Evolutionary conservation across 1,284 basidiomycete species (phyloP).

Genomic region (Ustilago sp.): DNA sequence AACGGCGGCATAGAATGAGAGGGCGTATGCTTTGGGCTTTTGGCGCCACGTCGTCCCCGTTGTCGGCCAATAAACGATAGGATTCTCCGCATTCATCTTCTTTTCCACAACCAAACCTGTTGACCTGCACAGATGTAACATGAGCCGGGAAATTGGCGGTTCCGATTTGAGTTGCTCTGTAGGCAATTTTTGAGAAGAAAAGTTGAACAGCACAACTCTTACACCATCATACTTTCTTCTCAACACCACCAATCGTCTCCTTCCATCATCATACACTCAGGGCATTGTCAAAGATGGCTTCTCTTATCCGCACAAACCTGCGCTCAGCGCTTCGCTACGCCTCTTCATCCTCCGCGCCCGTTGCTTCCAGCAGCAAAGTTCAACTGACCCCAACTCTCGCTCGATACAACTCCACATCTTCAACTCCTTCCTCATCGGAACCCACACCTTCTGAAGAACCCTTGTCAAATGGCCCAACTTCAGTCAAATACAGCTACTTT

Average conservation of each 20-base stretch:
- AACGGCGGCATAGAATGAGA: not conserved
- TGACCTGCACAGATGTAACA: slow-evolving; percentile 1
- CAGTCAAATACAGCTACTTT: slow-evolving; percentile 54
- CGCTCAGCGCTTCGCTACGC: slow-evolving; percentile 15
- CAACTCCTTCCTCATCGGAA: slow-evolving; percentile 1
- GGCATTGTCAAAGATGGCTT: slow-evolving; percentile 16
- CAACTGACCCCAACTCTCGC: not conserved
- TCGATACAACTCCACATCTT: slow-evolving; percentile 23
- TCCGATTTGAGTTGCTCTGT: slow-evolving; percentile 5
- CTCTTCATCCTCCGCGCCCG: slow-evolving; percentile 3
- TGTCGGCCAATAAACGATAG: slow-evolving; percentile 13
- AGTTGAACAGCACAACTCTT: not conserved
- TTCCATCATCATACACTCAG: not conserved
- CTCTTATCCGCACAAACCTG: slow-evolving; percentile 17
- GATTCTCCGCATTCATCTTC: slow-evolving; percentile 22
- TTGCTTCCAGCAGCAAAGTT: slow-evolving; percentile 33
- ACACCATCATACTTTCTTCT: not conserved
- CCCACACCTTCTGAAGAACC: not conserved
- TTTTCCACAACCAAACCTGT: not conserved
- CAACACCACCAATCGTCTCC: not conserved
- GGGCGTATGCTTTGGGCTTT: not conserved
- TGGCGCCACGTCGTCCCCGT: slow-evolving; percentile 4
- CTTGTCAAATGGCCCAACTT: slow-evolving; percentile 7
- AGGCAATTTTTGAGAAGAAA: slow-evolving; percentile 14
- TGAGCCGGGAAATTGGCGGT: not conserved